Percentiles rank a stretch among this genome's conserved stretches.
Evolutionary conservation across 2,329 filamentous ascomycete genomes (phyloP).

Genomic region (Penicillium crustosum): DNA sequence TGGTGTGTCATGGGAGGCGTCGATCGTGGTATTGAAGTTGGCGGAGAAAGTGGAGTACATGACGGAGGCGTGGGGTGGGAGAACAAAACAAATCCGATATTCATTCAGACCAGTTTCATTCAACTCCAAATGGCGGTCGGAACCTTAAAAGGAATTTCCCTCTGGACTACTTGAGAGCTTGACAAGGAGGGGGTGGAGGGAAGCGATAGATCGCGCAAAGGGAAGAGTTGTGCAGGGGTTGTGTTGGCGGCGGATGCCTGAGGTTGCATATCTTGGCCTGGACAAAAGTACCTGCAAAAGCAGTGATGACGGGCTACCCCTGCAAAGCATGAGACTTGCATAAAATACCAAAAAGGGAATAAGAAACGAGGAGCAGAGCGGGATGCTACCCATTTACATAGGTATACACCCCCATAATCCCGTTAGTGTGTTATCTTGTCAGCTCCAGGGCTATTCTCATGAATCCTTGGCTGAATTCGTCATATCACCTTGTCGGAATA

Average conservation of each 20-base stretch:
- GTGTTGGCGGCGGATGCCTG: background rate
- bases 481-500: background rate
- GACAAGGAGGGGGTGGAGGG: background rate
- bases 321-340: background rate
- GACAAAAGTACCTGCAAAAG: background rate
- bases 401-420: too few relatives aligned
- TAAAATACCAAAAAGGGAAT: background rate
- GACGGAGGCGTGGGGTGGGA: background rate
- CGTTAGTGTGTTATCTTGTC: background rate
- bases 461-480: background rate
- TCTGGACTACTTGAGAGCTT: background rate
- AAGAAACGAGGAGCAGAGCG: background rate
- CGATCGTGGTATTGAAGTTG: constrained; percentile 5
- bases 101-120: background rate
- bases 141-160: background rate
- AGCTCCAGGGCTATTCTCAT: background rate
- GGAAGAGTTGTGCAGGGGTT: background rate
- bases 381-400: background rate
- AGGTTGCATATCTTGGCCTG: background rate
- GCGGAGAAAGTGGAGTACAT: constrained; percentile 9
- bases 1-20: background rate
- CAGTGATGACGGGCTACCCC: background rate
- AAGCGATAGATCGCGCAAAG: background rate
- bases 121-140: background rate
- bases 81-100: background rate